Evolutionary conservation across 2,329 filamentous ascomycete genomes (phyloP).

Genomic region (Sclerotinia borealis): DNA sequence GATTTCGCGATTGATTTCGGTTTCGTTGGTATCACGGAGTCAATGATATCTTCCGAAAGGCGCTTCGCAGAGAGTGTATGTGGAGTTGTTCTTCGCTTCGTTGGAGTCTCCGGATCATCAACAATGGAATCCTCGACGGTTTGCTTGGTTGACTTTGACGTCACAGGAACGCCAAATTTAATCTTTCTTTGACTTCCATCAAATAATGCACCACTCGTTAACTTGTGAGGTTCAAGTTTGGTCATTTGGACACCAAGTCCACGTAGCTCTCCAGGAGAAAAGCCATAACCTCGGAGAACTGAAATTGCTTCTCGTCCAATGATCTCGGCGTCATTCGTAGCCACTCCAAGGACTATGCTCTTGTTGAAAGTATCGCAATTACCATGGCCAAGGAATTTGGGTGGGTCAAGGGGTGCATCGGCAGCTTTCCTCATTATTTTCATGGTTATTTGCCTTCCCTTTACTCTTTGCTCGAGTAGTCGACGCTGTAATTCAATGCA

Average conservation of each 20-base stretch:
- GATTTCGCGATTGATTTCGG: conserved; percentile 14
- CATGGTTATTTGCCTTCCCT: conserved; percentile 81
- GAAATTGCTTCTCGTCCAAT: conserved; percentile 80
- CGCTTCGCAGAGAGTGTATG: conserved; percentile 6
- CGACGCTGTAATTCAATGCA: conserved; percentile 80
- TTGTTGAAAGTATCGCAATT: conserved; percentile 95
- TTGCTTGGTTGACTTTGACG: conserved; percentile 37
- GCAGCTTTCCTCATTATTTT: conserved; percentile 87
- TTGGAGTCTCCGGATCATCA: conserved; percentile 41
- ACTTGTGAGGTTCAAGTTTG: conserved; percentile 76
- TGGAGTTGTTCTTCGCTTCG: conserved; percentile 28
- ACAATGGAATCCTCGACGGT: conserved; percentile 33
- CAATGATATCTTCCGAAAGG: conserved; percentile 23
- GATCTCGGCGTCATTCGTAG: conserved; percentile 66
- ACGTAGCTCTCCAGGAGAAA: conserved; percentile 87
- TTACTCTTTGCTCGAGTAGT: conserved; percentile 75
- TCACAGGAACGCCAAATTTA: conserved; percentile 56
- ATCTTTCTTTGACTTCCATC: conserved; percentile 77
- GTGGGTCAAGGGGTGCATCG: conserved; percentile 83
- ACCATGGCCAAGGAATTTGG: conserved; percentile 90
- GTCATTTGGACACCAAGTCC: conserved; percentile 92
- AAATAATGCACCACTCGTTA: conserved; percentile 40
- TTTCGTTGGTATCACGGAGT: conserved; percentile 28
- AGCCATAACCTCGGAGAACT: conserved; percentile 72
- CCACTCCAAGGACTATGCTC: conserved; percentile 72